phyloP scores from a whole-genome alignment of 306 rosid genomes.

The Gastrolobium villosum region DNA sequence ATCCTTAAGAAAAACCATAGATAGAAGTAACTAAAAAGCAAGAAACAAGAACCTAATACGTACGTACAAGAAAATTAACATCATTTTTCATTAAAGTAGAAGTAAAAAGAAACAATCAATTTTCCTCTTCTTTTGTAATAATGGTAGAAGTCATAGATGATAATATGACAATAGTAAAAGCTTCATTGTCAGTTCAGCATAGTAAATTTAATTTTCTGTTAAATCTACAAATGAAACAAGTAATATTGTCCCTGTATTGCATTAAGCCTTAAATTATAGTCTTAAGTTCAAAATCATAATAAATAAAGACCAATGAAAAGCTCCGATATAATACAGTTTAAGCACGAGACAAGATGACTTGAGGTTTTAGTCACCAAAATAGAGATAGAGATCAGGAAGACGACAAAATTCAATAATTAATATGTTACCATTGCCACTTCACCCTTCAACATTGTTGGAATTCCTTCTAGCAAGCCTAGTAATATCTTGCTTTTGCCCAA shows the following conservation, averaged over 20 bases:
- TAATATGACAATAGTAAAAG: conserved; percentile 9
- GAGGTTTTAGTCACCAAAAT: conserved; percentile 32
- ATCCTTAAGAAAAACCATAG: conserved; percentile 8
- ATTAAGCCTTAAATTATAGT: conserved; percentile 15
- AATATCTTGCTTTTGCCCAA: conserved; percentile 94
- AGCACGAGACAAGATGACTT: conserved; percentile 27
- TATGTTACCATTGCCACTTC: conserved; percentile 93
- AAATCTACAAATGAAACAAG: conserved; percentile 21
- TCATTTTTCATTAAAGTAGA: conserved; percentile 27
- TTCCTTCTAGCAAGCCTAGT: conserved; percentile 90
- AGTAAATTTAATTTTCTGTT: conserved; percentile 3
- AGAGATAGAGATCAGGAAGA: conserved; percentile 23
- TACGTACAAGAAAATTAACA: conserved; percentile 18
- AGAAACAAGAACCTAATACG: conserved; percentile 1
- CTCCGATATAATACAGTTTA: background rate
- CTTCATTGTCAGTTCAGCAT: conserved; percentile 20
- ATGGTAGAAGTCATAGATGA: conserved; percentile 28
- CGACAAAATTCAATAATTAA: conserved; percentile 22
- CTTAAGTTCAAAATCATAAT: conserved; percentile 41
- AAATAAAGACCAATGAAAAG: conserved; percentile 21
- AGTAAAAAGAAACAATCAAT: conserved; percentile 30
- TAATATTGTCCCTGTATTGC: conserved; percentile 1
- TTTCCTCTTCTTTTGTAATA: conserved; percentile 28
- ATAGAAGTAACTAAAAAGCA: conserved; percentile 19
- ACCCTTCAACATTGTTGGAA: conserved; percentile 95